phyloP scores from a whole-genome alignment of 2,329 filamentous ascomycete genomes.

The Paraphaeosphaeria sporulosa region DNA sequence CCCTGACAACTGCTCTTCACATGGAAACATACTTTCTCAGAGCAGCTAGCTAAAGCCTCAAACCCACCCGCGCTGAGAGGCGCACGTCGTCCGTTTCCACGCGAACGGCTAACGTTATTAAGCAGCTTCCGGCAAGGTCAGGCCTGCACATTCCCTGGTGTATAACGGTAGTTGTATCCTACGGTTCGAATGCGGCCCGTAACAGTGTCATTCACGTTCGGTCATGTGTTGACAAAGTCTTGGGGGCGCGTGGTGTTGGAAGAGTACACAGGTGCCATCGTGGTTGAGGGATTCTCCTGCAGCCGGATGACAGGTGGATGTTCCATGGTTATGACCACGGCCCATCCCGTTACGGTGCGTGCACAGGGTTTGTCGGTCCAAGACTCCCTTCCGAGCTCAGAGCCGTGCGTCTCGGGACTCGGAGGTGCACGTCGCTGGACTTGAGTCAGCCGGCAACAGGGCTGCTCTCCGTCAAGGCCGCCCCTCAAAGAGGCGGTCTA shows the following conservation, averaged over 20 bases:
- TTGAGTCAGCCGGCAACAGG: conserved; percentile 9
- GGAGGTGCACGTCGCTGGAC: conserved; percentile 3
- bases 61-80: conserved; percentile 3
- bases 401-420: neutral
- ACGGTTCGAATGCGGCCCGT: neutral
- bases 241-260: neutral
- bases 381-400: conserved; percentile 8
- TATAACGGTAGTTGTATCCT: neutral
- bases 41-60: conserved; percentile 4
- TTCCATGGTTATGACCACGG: conserved; percentile 4
- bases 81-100: conserved; percentile 12
- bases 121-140: conserved; percentile 6
- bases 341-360: conserved; percentile 1
- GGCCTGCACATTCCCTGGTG: conserved; percentile 3
- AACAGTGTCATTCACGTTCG: neutral
- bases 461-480: neutral
- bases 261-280: neutral
- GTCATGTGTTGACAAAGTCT: neutral
- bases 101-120: conserved; percentile 8
- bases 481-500: conserved; percentile 6
- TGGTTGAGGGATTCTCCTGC: neutral
- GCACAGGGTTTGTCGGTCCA: conserved; percentile 11
- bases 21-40: conserved; percentile 5
- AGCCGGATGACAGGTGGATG: neutral
- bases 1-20: neutral